phyloP scores from a whole-genome alignment of 768 basidiomycete genomes.

The Pulveroboletus sp. region DNA sequence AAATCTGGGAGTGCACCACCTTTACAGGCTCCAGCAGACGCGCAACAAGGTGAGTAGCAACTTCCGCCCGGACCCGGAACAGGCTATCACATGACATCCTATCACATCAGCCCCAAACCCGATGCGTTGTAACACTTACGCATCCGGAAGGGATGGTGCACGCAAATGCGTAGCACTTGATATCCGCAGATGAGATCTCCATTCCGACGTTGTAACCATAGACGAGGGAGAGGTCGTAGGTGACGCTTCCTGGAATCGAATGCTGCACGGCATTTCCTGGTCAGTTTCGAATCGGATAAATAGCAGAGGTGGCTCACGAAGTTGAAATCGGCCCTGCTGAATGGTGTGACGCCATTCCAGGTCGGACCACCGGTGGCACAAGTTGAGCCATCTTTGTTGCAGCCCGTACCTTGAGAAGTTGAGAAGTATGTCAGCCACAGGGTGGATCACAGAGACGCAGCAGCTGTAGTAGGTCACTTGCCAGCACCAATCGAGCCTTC shows the following conservation, averaged over 20 bases:
- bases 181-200: slow-evolving; percentile 17
- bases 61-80: slow-evolving; percentile 17
- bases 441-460: too few relatives aligned
- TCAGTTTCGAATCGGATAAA: too few relatives aligned
- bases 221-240: slow-evolving; percentile 22
- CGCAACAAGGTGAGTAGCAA: slow-evolving; percentile 22
- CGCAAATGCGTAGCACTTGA: slow-evolving; percentile 15
- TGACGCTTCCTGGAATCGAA: slow-evolving; percentile 10
- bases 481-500: slow-evolving; percentile 21
- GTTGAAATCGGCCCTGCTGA: slow-evolving; percentile 20
- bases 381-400: slow-evolving; percentile 10
- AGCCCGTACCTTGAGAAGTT: slow-evolving; percentile 21
- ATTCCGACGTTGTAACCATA: slow-evolving; percentile 24
- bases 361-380: slow-evolving; percentile 20
- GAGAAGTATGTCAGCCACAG: too few relatives aligned
- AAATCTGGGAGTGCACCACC: slow-evolving; percentile 12
- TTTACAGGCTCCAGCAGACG: slow-evolving; percentile 13
- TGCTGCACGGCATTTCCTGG: not conserved
- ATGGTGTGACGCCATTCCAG: slow-evolving; percentile 20
- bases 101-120: not conserved
- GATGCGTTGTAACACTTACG: slow-evolving; percentile 3
- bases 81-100: slow-evolving; percentile 2
- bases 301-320: slow-evolving; percentile 4
- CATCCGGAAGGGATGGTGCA: slow-evolving; percentile 17
- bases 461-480: not conserved